Evolutionary conservation across 495 filamentous ascomycete genomes (phyloP), one percentile per base, ranked within the genome.

Genomic region (Talaromyces wortmannii): DNA sequence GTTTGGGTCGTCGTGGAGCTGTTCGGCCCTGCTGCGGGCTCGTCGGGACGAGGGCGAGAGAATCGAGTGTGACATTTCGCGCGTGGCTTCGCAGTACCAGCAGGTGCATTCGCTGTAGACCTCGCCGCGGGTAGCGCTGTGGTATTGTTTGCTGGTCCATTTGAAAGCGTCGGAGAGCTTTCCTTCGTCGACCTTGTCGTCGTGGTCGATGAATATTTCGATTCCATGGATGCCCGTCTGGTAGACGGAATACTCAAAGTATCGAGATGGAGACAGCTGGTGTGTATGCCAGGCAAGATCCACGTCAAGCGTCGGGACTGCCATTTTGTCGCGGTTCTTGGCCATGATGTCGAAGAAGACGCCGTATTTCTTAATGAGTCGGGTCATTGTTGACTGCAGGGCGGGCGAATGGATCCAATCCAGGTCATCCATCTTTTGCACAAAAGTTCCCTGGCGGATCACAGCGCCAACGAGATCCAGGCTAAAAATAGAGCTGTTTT

Each of bases 41-140:
- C 60, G 62, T 40, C 67, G 56, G 59, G 71, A 60, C 10, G 59
- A 61, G 10, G 55, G 59, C 40, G 60, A 55, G 59, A 67, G 58
- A 31, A 73, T 87, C 81, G 8, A 80, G 67, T 44, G 70, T 65
- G n/a, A 69, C 57, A 23, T 23, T 36, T 81, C 80, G 11, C 90
- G 84, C 57, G 88, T 82, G 17, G 85, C 82, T 74, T 94, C 90
- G 71, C 91, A 96, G 65, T 91, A 92, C 89, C 91, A 95, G 69
- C 91, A 96, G 4, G 84, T 90, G 63, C 91, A 95, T 67, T 89
- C 86, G 31, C 80, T 86, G 67, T 94, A 95, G 29, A 87, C 78
- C 55, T 86, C 78, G 7, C 74, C 71, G 60, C 76, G 84, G 15
- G 68, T 73, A 42, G 65, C 57, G 33, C 84, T 80, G 59, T 85